phyloP scores from a whole-genome alignment of 768 basidiomycete species.

The Termitomyces titanicus region DNA sequence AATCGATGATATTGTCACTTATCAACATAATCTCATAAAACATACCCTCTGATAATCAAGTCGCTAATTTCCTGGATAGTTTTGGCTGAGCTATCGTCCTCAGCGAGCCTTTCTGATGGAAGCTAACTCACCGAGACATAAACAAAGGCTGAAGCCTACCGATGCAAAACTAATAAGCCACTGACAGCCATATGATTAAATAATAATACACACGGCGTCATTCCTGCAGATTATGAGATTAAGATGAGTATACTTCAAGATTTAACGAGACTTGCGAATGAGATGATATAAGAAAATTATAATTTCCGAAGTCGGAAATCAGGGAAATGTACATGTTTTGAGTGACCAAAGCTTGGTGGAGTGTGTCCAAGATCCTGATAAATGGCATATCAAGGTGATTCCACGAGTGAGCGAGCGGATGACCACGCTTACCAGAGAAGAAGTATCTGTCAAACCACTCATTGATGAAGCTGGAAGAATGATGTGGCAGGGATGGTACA shows the following conservation, averaged over 20 bases:
- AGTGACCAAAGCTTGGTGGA: not conserved
- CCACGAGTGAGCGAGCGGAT: too few species aligned
- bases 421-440: not conserved
- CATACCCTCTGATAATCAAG: slow-evolving; percentile 7
- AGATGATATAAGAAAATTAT: too few species aligned
- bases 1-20: not conserved
- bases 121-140: not conserved
- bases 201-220: too few species aligned
- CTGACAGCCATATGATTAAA: not conserved
- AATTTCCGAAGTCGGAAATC: not conserved
- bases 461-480: not conserved
- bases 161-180: not conserved
- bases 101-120: too few species aligned
- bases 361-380: not conserved
- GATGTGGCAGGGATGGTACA: not conserved
- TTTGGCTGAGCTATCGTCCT: not conserved
- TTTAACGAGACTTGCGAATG: too few species aligned
- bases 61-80: slow-evolving; percentile 1
- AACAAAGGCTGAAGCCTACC: not conserved
- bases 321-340: not conserved
- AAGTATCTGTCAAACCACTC: not conserved
- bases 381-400: not conserved
- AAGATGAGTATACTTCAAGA: too few species aligned
- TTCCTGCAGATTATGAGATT: too few species aligned
- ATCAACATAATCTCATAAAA: not conserved